Evolutionary conservation across 2,329 filamentous ascomycete genomes (phyloP).

Genomic region (Amphichorda felina): DNA sequence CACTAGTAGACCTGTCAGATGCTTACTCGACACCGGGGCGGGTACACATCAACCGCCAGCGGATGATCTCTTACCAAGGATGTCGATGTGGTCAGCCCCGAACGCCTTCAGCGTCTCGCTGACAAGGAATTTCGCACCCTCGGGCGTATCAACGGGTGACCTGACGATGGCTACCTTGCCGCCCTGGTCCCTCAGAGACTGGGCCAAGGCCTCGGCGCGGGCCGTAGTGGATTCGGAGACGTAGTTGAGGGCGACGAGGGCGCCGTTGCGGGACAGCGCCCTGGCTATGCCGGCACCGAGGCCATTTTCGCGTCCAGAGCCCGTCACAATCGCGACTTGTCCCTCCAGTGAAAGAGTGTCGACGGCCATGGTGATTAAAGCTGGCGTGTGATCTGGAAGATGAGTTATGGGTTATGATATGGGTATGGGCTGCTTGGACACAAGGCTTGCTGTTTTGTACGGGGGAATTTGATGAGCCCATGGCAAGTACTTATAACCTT

Average conservation of each 20-base stretch:
- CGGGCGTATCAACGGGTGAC: conserved; percentile 16
- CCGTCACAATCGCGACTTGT: conserved; percentile 31
- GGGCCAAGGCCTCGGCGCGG: conserved; percentile 17
- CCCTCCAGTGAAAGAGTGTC: conserved; percentile 24
- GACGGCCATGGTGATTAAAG: conserved; percentile 11
- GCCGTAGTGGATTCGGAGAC: conserved; percentile 18
- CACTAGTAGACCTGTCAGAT: conserved; percentile 15
- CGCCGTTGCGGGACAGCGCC: conserved; percentile 26
- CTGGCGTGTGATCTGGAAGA: no score
- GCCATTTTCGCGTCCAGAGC: conserved; percentile 29
- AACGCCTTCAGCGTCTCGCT: conserved; percentile 21
- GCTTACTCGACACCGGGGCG: no score
- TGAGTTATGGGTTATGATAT: not conserved
- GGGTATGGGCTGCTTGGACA: no score
- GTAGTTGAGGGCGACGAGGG: conserved; percentile 25
- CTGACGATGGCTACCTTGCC: conserved; percentile 18
- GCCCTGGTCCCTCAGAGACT: conserved; percentile 14
- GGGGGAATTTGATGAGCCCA: no score
- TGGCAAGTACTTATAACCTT: no score
- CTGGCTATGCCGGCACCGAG: conserved; percentile 29
- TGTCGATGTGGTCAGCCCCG: conserved; percentile 23
- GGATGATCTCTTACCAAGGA: conserved; percentile 17
- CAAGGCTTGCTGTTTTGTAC: no score
- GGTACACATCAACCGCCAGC: no score
- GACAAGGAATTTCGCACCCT: conserved; percentile 20